These are phyloP conservation scores for Globisporangium irregulare DNA, from an alignment of 352 stramenopile species.

Conservation along the genomic window DNA sequence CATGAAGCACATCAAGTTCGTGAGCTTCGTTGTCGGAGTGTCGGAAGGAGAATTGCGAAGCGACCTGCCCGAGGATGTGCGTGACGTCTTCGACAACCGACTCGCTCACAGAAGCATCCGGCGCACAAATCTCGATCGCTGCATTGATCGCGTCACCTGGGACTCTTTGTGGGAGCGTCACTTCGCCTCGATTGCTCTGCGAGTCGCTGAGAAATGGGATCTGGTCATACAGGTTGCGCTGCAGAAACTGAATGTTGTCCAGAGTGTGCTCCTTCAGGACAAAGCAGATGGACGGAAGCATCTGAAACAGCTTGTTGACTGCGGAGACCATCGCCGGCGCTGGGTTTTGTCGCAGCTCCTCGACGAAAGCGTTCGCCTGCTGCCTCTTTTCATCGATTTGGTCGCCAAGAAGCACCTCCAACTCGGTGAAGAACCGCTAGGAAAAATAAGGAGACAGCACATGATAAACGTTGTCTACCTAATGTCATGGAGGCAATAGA, in stretches of 20 bases:
- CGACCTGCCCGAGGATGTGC: conserved; percentile 31
- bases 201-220: conserved; percentile 41
- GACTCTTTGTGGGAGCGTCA: conserved; percentile 22
- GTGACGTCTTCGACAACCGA: conserved; percentile 32
- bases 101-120: conserved; percentile 14
- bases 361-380: conserved; percentile 36
- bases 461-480: background rate
- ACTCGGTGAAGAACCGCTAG: conserved; percentile 37
- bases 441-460: background rate
- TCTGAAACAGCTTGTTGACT: conserved; percentile 29
- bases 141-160: conserved; percentile 28
- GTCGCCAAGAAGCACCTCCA: conserved; percentile 43
- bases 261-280: conserved; percentile 38
- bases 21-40: conserved; percentile 15
- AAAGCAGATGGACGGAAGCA: conserved; percentile 43
- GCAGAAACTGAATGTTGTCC: conserved; percentile 34
- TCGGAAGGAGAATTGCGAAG: conserved; percentile 32
- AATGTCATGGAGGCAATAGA: background rate
- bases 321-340: conserved; percentile 22
- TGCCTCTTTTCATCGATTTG: conserved; percentile 30
- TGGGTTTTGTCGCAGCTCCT: conserved; percentile 21
- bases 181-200: conserved; percentile 11
- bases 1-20: conserved; percentile 20
- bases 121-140: conserved; percentile 19
- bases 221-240: conserved; percentile 26